Conservation (phyloP, 1,284 basidiomycete genomes). For the Cystobasidium slooffiae region DNA sequence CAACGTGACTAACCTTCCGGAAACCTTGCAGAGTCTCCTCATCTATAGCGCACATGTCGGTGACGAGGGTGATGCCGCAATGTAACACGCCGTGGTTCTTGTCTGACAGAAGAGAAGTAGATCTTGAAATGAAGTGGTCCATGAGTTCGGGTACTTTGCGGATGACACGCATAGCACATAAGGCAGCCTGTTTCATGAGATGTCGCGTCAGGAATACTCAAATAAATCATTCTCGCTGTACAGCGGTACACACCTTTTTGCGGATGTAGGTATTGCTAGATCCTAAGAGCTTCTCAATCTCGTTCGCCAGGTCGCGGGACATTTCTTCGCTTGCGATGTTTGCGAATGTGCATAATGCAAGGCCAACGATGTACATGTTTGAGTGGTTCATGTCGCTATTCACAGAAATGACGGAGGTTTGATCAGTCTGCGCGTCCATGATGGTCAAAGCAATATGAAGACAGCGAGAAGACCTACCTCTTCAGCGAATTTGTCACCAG, state of each 20-base stretch:
- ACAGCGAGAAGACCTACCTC: constrained; percentile 69
- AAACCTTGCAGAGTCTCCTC: constrained; percentile 66
- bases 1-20: constrained; percentile 68
- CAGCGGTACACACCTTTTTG: constrained; percentile 82
- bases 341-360: constrained; percentile 97
- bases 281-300: constrained; percentile 95
- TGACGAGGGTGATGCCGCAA: constrained; percentile 89
- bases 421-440: constrained; percentile 11
- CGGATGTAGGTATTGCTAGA: constrained; percentile 98
- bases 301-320: constrained; percentile 93
- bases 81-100: constrained; percentile 96
- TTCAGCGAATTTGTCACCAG: constrained; percentile 98
- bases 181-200: constrained; percentile 69
- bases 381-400: constrained; percentile 99
- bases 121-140: constrained; percentile 87
- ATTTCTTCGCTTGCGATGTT: constrained; percentile 99
- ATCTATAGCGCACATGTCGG: constrained; percentile 89
- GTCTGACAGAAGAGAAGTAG: constrained; percentile 89
- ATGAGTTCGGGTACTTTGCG: constrained; percentile 95
- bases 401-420: constrained; percentile 38
- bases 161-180: constrained; percentile 94
- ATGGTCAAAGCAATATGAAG: constrained; percentile 6
- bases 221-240: too few relatives aligned
- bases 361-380: constrained; percentile 98
- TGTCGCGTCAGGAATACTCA: too few relatives aligned